These are phyloP conservation scores for Xanthoparmelia taractica DNA, from an alignment of 495 filamentous ascomycete genomes.

Conservation along the genomic window DNA sequence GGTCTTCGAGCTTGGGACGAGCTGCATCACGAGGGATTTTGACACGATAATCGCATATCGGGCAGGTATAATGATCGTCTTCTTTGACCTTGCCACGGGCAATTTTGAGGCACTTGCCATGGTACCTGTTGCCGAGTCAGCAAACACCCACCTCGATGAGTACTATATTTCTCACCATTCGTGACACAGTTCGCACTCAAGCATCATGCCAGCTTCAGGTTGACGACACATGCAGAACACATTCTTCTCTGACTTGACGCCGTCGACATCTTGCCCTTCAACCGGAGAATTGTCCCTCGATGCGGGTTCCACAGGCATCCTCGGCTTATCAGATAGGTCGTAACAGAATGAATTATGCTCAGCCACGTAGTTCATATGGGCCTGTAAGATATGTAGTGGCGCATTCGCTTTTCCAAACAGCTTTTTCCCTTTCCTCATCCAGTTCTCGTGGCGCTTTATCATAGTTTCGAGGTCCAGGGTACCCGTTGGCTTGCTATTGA, in stretches of 20 bases:
- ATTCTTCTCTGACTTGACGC: conserved; percentile 52
- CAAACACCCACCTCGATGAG: conserved; percentile 1
- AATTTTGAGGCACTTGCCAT: conserved; percentile 97
- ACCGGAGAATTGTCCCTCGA: conserved; percentile 78
- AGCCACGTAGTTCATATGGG: conserved; percentile 89
- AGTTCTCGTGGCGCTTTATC: conserved; percentile 93
- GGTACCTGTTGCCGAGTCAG: conserved; percentile 58
- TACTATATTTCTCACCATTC: conserved; percentile 64
- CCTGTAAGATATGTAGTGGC: conserved; percentile 85
- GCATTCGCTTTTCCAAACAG: conserved; percentile 98
- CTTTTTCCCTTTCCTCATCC: conserved; percentile 98
- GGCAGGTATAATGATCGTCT: conserved; percentile 96
- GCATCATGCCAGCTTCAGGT: conserved; percentile 96
- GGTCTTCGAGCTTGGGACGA: conserved; percentile 88
- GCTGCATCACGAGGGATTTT: conserved; percentile 98
- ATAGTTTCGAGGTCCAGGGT: conserved; percentile 91
- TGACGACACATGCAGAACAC: conserved; percentile 96
- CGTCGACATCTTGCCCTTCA: conserved; percentile 48
- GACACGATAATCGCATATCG: conserved; percentile 94
- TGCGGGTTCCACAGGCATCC: conserved; percentile 83
- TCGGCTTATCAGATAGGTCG: conserved; percentile 79
- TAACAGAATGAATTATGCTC: conserved; percentile 86
- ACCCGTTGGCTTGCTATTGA: conserved; percentile 85
- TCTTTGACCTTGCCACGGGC: conserved; percentile 96
- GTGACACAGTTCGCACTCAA: conserved; percentile 95